Conservation (phyloP, 2,329 filamentous ascomycete species). For the Ceratocystis lukuohia region DNA sequence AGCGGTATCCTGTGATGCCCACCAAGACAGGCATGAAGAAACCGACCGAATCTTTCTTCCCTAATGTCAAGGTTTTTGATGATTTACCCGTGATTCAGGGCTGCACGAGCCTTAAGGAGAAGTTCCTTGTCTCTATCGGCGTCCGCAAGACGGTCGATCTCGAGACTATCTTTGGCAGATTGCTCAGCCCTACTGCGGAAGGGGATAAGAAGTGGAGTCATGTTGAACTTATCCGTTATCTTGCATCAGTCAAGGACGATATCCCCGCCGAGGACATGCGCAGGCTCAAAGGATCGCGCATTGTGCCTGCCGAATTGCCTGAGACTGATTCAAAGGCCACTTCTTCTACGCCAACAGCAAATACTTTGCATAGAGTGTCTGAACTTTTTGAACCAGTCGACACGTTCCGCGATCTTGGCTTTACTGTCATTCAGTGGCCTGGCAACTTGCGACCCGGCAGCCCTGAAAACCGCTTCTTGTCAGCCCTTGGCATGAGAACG, state of each 20-base stretch:
- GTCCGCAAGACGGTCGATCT: conserved; percentile 93
- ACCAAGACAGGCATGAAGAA: conserved; percentile 83
- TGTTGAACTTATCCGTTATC: conserved; percentile 85
- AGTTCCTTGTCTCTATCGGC: conserved; percentile 68
- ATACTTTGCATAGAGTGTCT: conserved; percentile 52
- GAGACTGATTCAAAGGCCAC: conserved; percentile 29
- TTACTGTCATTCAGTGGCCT: conserved; percentile 76
- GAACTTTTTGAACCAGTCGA: conserved; percentile 74
- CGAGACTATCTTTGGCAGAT: conserved; percentile 78
- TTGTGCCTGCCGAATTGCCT: conserved; percentile 64
- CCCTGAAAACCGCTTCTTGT: conserved; percentile 62
- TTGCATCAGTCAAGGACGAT: conserved; percentile 77
- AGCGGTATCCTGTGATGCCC: conserved; percentile 62
- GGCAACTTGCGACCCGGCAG: conserved; percentile 51
- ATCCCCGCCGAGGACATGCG: conserved; percentile 73
- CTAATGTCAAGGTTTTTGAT: conserved; percentile 86
- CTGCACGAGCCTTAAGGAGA: conserved; percentile 74
- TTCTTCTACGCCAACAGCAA: conserved; percentile 41
- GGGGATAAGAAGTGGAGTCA: conserved; percentile 71
- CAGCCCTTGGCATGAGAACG: conserved; percentile 56
- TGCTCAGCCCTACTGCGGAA: conserved; percentile 48
- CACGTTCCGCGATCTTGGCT: conserved; percentile 50
- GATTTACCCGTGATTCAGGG: conserved; percentile 73
- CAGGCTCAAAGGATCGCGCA: conserved; percentile 61
- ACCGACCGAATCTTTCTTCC: conserved; percentile 79